Base-by-base conservation (phyloP, 805 yeast species). In the Candida tammaniensis region DNA sequence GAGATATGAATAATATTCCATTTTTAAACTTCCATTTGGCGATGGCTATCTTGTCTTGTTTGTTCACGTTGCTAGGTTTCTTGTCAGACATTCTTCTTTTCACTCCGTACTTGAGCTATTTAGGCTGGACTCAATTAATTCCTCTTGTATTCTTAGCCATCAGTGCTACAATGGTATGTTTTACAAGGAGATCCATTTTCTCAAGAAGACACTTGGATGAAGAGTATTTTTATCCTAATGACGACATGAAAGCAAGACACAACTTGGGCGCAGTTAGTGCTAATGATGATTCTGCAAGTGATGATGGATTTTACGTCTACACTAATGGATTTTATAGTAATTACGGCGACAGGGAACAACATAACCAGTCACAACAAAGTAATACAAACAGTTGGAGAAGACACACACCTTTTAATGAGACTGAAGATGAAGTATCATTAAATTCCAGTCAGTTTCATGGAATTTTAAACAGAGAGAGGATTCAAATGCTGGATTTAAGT, bases 61-160 rank as follows among this genome's bases (percentile, higher is more conserved):
- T 89, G 37, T 65, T 83, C 26, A 65, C 85, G 1, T 59, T 89
- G 31, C 64, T 91, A 33, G 80, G 89, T 5, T 85, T 91, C 44
- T 61, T 89, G 39, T 86, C 86, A 3, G 98, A 91, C 54, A 74
- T 89, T 24, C 57, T 89, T 25, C 57, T 91, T 32, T 91, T 91
- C 49, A 72, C 81, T 1, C 85, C 89, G 2, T 78, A 79, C 51
- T 61, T 91, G 35, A 72, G 77, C 35, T 88, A 87, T 80, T 74
- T 82, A 28, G 96, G 96, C 17, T 91, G 97, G 97, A 62, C 83
- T 32, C 73, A 85, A 39, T 61, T 89, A 17, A 78, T 77, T 0
- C 75, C 91, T 1, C 76, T 93, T 0, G 73, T 82, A 2, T 55
- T 81, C 20, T 67, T 80, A 29, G 82, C 91, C 0, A 43, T 81